Evolutionary conservation across 169 alveolate species (phyloP).

Genomic region (Theileria annulata): DNA sequence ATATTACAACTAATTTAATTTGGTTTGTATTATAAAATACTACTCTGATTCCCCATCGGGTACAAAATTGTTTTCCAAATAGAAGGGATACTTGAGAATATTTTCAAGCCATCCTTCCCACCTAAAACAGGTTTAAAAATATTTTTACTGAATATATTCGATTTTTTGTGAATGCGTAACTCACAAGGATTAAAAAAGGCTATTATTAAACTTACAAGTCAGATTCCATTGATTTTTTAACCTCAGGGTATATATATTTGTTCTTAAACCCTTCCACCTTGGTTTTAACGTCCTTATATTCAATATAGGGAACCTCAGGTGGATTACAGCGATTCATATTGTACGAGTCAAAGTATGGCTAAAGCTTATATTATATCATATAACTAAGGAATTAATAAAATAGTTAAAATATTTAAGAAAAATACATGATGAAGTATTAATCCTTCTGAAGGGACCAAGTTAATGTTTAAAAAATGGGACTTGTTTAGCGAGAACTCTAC

Average conservation of each 20-base stretch:
- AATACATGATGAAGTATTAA: constrained; percentile 66
- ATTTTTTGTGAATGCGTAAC: neutral
- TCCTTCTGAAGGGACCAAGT: constrained; percentile 76
- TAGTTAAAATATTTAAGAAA: neutral
- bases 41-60: constrained; percentile 31
- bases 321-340: constrained; percentile 50
- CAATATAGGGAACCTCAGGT: constrained; percentile 55
- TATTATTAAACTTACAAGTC: constrained; percentile 48
- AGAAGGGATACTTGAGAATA: constrained; percentile 41
- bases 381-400: neutral
- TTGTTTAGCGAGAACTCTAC: constrained; percentile 64
- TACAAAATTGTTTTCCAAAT: constrained; percentile 25
- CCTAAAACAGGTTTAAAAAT: constrained; percentile 7
- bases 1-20: neutral
- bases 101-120: constrained; percentile 58
- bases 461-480: constrained; percentile 49
- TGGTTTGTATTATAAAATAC: neutral
- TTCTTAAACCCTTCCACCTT: constrained; percentile 49
- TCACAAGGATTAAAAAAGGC: neutral
- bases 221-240: constrained; percentile 16
- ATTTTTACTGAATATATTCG: neutral
- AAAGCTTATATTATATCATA: neutral
- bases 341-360: constrained; percentile 65
- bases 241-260: constrained; percentile 39
- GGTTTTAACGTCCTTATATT: constrained; percentile 44